Base-by-base conservation (phyloP, 371 early-diverging fungal genomes). In the Homolaphlyctis polyrhiza region DNA sequence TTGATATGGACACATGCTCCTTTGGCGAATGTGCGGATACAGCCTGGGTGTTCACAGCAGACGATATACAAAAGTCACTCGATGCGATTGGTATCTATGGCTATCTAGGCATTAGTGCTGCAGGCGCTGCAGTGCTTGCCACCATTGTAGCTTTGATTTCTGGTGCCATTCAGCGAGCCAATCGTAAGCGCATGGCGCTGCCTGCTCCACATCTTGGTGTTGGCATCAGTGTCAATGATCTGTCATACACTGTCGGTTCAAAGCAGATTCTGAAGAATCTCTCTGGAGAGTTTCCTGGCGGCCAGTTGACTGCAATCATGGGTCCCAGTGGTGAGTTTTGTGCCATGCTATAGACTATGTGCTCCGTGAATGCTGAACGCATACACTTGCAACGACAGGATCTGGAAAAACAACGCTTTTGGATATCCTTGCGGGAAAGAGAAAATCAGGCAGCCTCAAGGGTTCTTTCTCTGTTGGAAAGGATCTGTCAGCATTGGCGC, bases 361-460 rank as follows among this genome's bases (percentile, higher is more conserved):
- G n/a, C n/a, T n/a, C n/a, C n/a, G n/a, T n/a, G n/a, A n/a, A n/a
- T n/a, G n/a, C n/a, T n/a, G n/a, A n/a, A n/a, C n/a, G n/a, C n/a
- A n/a, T n/a, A n/a, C n/a, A n/a, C n/a, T n/a, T n/a, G n/a, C n/a
- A n/a, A n/a, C n/a, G n/a, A 39, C 8, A 39, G 39, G 39, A 71
- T 74, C 70, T 85, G 89, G 94, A 32, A 95, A 95, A 70, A 88
- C 93, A 8, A 91, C 91, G 11, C 82, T 92, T 49, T 69, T 95
- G 60, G 97, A 97, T 68, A 92, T 97, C 48, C 66, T 99, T 21
- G 91, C 97, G 0, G 83, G 92, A 36, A 84, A 89, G 66, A 91
- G 89, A 60, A 78, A 86, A 21, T 86, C 90, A 18, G 77, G 76
- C 4, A 54, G 25, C 8, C 85, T 93, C 21, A 51, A 51, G 32